Evolutionary conservation across 164 flowering plant species (phyloP).

Genomic region (Tinospora cordifolia): DNA sequence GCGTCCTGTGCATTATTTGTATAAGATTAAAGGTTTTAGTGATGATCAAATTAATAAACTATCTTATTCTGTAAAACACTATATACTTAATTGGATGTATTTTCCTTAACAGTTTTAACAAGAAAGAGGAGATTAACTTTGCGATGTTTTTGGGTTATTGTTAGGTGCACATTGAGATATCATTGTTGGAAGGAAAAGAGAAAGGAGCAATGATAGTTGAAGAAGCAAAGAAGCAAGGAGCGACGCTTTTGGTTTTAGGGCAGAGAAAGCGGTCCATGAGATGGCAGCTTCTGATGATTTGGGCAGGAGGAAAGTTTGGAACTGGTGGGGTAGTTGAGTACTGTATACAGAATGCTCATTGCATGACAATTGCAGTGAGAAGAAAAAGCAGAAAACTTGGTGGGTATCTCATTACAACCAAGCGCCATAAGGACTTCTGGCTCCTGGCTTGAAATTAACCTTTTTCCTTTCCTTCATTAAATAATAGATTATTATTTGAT

Average conservation of each 20-base stretch:
- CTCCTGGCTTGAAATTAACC: slow-evolving; percentile 48
- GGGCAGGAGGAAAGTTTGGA: slow-evolving; percentile 34
- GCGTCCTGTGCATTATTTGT: too few relatives aligned
- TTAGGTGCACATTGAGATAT: slow-evolving; percentile 55
- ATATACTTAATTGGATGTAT: too few relatives aligned
- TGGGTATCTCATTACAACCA: slow-evolving; percentile 69
- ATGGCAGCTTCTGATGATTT: slow-evolving; percentile 60
- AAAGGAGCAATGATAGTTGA: slow-evolving; percentile 67
- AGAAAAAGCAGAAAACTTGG: slow-evolving; percentile 57
- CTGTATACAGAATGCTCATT: slow-evolving; percentile 58
- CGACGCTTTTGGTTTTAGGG: slow-evolving; percentile 59
- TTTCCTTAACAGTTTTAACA: neutral
- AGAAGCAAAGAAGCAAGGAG: slow-evolving; percentile 59
- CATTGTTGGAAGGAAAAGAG: slow-evolving; percentile 59
- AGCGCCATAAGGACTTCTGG: slow-evolving; percentile 73
- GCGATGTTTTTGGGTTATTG: neutral
- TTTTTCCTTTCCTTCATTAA: neutral
- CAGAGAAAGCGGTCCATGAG: slow-evolving; percentile 57
- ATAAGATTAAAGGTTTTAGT: too few relatives aligned
- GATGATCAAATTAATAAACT: too few relatives aligned
- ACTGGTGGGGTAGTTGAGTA: slow-evolving; percentile 57
- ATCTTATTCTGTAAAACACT: too few relatives aligned
- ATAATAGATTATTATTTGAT: neutral
- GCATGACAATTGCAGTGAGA: slow-evolving; percentile 74
- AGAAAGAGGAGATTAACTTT: neutral